A percentile compares a stretch with the other conserved stretches of the same genome.
These are phyloP conservation scores for Kwoniella pini DNA, from an alignment of 768 basidiomycete genomes.

Conservation along the genomic window DNA sequence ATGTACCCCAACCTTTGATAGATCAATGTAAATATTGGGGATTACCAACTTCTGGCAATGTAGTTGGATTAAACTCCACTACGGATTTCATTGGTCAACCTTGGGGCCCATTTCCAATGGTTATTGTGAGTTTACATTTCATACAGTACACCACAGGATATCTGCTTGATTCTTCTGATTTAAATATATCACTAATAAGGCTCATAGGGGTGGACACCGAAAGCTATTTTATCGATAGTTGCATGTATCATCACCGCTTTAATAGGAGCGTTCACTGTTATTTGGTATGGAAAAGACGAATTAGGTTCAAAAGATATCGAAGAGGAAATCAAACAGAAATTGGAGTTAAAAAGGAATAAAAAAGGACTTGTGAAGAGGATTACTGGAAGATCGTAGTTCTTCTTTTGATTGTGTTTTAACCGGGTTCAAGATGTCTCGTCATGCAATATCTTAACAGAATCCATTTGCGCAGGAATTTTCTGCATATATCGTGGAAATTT, in stretches of 20 bases:
- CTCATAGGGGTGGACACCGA: slow-evolving; percentile 54
- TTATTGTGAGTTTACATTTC: slow-evolving; percentile 59
- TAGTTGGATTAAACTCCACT: slow-evolving; percentile 71
- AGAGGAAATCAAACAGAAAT: slow-evolving; percentile 63
- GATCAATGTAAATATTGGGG: slow-evolving; percentile 74
- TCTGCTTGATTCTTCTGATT: not conserved
- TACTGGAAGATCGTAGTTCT: slow-evolving; percentile 6
- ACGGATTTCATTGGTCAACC: slow-evolving; percentile 67
- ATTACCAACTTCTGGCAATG: slow-evolving; percentile 73
- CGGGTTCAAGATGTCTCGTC: too few species aligned
- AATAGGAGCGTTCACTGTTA: slow-evolving; percentile 75
- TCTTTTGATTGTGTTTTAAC: too few species aligned
- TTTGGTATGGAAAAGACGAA: slow-evolving; percentile 82
- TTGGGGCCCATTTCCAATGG: slow-evolving; percentile 70
- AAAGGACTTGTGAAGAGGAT: slow-evolving; percentile 18
- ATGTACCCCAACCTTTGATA: slow-evolving; percentile 62
- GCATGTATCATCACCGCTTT: slow-evolving; percentile 80
- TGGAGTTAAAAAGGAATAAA: slow-evolving; percentile 61
- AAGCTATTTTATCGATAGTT: slow-evolving; percentile 51
- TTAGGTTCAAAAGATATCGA: slow-evolving; percentile 81
- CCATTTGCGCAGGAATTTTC: too few species aligned
- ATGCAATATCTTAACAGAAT: too few species aligned
- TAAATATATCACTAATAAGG: not conserved
- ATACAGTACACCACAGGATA: not conserved
- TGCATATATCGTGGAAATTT: too few species aligned